Base-by-base conservation (phyloP, 805 yeast genomes). In the Saccharomycopsis amapae region DNA sequence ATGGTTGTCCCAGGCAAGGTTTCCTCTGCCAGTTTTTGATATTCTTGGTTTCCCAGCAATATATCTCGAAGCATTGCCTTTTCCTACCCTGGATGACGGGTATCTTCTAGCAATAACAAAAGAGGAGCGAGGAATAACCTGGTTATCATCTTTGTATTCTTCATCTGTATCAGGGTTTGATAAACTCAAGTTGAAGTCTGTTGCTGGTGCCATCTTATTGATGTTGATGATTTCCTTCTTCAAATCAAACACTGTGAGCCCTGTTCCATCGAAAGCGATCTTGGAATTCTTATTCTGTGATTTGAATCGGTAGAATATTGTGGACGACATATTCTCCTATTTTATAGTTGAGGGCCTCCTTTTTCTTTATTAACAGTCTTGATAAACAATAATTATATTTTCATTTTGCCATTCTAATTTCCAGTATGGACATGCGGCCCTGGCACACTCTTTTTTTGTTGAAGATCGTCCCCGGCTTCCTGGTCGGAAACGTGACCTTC, bases 291-390 rank as follows among this genome's bases (percentile, higher is more conserved):
- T 79, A 57, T 79, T 81, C 61, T 89, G 96, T 13, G 95, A 90
- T 50, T 78, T 67, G 63, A 93, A 90, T 59, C 79, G 73, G 61
- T 90, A 90, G 61, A 87, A 93, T 9, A 90, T 85, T 2, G 85
- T 81, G 12, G 95, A 85, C 6, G 95, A 83, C 95, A 87, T 86
- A n/a, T n/a, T n/a, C n/a, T n/a, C n/a, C n/a, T n/a, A n/a, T n/a
- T n/a, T n/a, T n/a, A n/a, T n/a, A n/a, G n/a, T n/a, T n/a, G n/a
- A n/a, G n/a, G n/a, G n/a, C n/a, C n/a, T n/a, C n/a, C n/a, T n/a
- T n/a, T n/a, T n/a, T n/a, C n/a, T n/a, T n/a, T n/a, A n/a, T n/a
- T n/a, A n/a, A n/a, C n/a, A n/a, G n/a, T n/a, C n/a, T n/a, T n/a
- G n/a, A n/a, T n/a, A n/a, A n/a, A n/a, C n/a, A n/a, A n/a, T n/a